These are phyloP conservation scores for Ophiostoma novo-ulmi DNA, from an alignment of 2,329 filamentous ascomycete species.

Conservation along the genomic window DNA sequence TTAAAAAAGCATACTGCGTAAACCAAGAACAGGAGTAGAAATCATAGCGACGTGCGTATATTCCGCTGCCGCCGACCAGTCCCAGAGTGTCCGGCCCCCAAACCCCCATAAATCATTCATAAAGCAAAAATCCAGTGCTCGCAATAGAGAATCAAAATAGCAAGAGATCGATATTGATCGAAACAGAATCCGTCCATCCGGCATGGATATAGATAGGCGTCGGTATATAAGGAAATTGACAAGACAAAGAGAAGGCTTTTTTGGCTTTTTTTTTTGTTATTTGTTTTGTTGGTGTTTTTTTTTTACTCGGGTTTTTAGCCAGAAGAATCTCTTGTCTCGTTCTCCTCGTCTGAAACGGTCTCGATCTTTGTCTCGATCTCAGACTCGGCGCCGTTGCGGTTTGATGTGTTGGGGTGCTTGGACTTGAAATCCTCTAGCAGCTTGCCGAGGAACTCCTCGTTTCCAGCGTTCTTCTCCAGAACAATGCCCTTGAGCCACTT, in stretches of 20 bases:
- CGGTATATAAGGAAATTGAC: slow-evolving; percentile 12
- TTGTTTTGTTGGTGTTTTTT: not conserved
- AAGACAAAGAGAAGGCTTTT: slow-evolving; percentile 16
- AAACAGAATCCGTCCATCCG: slow-evolving; percentile 9
- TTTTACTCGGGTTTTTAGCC: slow-evolving; percentile 23
- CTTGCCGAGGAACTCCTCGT: slow-evolving; percentile 46
- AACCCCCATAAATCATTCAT: slow-evolving; percentile 12
- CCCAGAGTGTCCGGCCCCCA: not conserved
- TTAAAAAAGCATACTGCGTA: not conserved
- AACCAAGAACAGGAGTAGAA: not conserved
- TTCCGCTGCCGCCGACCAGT: slow-evolving; percentile 2
- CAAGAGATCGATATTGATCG: not conserved
- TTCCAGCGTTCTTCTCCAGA: slow-evolving; percentile 71
- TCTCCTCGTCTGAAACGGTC: slow-evolving; percentile 28
- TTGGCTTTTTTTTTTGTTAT: not conserved
- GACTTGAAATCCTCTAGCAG: slow-evolving; percentile 48
- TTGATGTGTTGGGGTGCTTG: slow-evolving; percentile 25
- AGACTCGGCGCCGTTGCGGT: slow-evolving; percentile 31
- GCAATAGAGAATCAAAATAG: not conserved
- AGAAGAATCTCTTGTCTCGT: slow-evolving; percentile 30
- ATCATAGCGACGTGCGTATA: slow-evolving; percentile 11
- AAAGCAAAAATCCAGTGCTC: slow-evolving; percentile 17
- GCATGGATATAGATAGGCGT: slow-evolving; percentile 10
- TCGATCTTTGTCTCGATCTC: slow-evolving; percentile 30
- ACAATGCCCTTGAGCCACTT: slow-evolving; percentile 76